Percentiles rank a stretch among this genome's conserved stretches.
phyloP scores from a whole-genome alignment of 1,139 yeast species.

The Schwanniomyces etchellsii region DNA sequence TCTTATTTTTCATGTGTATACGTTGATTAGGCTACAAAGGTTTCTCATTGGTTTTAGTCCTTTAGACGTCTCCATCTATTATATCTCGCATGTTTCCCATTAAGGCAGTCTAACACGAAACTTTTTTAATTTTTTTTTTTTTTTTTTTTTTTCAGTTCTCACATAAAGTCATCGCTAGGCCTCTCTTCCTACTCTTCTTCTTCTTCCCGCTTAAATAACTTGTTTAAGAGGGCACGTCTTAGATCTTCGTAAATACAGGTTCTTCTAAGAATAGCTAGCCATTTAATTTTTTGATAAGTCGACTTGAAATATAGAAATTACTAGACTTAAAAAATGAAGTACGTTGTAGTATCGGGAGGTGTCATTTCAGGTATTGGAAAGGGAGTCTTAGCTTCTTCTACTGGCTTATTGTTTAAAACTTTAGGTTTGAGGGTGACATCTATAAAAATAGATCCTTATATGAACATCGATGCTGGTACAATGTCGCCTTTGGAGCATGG shows the following conservation, averaged over 20 bases:
- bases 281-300: conserved; percentile 2
- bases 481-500: conserved; percentile 99
- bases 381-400: conserved; percentile 95
- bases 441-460: conserved; percentile 96
- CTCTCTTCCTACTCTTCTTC: conserved; percentile 12
- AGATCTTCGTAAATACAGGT: conserved; percentile 12
- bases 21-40: too few relatives aligned
- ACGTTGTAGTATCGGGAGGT: conserved; percentile 99
- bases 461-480: conserved; percentile 99
- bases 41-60: too few relatives aligned
- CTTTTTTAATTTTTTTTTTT: too few relatives aligned
- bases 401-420: conserved; percentile 91
- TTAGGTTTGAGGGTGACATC: conserved; percentile 93
- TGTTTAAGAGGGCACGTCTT: conserved; percentile 39
- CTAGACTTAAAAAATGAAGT: conserved; percentile 56
- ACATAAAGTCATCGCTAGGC: too few relatives aligned
- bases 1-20: too few relatives aligned
- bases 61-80: too few relatives aligned
- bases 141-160: too few relatives aligned
- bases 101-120: too few relatives aligned
- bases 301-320: conserved; percentile 5
- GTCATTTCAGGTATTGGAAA: conserved; percentile 99
- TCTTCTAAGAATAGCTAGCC: conserved; percentile 5
- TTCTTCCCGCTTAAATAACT: conserved; percentile 47
- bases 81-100: too few relatives aligned